Evolutionary conservation across 345 rosid genomes (phyloP), one percentile per base, ranked within the genome.

Genomic region (Citrus hindsii): DNA sequence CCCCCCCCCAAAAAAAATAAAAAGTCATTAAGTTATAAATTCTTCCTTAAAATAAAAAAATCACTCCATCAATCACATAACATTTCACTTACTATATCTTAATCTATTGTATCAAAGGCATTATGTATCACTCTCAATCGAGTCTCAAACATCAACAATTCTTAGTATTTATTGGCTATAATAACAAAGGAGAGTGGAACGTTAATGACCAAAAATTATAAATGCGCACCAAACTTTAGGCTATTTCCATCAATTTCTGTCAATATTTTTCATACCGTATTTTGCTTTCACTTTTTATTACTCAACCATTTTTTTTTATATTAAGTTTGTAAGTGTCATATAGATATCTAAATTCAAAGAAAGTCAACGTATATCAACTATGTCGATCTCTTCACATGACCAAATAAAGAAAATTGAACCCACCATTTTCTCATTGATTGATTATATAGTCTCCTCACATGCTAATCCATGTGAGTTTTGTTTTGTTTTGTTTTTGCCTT

Each of bases 331-430:
- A 53, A 53, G 58, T 53, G 7, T 1, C 21, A 18, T 53, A 5
- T 2, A 5, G 19, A 53, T 53, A 53, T 46, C 51, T 46, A 46
- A 46, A 46, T 46, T 46, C 18, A 46, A 46, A 13, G 18, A 46
- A 46, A 46, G 51, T 46, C 18, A 7, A 16, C 12, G 22, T 64
- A 32, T 4, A 32, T 64, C 38, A 7, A 64, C 21, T 35, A 66
- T 37, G 48, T 21, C 48, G 16, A 71, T 21, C 62, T 9, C 21
- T 66, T 76, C 71, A 73, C 80, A 67, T 77, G 74, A 48, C 55
- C 69, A 58, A 71, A 58, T 59, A 37, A 48, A 62, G 56, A 22
- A 33, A 81, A 73, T 67, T 32, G 74, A 6, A 67, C 80, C 75
- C 67, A 62, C 48, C n/a, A 27, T 74, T 74, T 22, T 69, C 69